phyloP scores from a whole-genome alignment of 2,329 filamentous ascomycete species.

The Pseudodiploospora longispora region DNA sequence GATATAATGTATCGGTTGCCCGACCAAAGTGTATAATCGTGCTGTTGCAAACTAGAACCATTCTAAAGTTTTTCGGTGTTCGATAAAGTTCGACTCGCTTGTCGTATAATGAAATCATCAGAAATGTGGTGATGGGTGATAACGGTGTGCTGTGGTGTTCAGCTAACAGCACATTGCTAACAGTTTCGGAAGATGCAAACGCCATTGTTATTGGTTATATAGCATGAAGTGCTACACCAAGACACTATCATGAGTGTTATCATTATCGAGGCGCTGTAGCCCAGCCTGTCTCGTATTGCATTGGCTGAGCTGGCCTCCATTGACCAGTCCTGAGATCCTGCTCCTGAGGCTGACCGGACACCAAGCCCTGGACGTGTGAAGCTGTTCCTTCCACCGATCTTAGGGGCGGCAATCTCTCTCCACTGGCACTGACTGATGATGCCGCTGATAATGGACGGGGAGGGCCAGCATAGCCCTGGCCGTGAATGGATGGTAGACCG shows the following conservation, averaged over 20 bases:
- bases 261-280: conserved; percentile 22
- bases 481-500: conserved; percentile 34
- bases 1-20: conserved; percentile 11
- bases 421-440: conserved; percentile 22
- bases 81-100: too few species aligned
- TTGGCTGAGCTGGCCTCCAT: conserved; percentile 25
- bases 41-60: conserved; percentile 5
- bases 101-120: too few species aligned
- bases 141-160: too few species aligned
- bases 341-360: conserved; percentile 22
- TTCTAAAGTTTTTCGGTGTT: background rate
- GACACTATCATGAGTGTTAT: background rate
- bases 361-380: conserved; percentile 14
- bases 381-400: conserved; percentile 33
- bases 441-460: conserved; percentile 30
- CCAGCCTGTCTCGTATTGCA: conserved; percentile 28
- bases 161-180: too few species aligned
- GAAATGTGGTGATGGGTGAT: too few species aligned
- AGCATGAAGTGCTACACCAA: too few species aligned
- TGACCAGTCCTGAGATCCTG: conserved; percentile 28
- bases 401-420: conserved; percentile 40
- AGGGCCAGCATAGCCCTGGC: conserved; percentile 27
- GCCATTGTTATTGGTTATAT: too few species aligned
- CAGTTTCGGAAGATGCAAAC: too few species aligned
- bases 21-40: conserved; percentile 11